Evolutionary conservation across 2,329 filamentous ascomycete species (phyloP).

Genomic region (Chaetomium sp.): DNA sequence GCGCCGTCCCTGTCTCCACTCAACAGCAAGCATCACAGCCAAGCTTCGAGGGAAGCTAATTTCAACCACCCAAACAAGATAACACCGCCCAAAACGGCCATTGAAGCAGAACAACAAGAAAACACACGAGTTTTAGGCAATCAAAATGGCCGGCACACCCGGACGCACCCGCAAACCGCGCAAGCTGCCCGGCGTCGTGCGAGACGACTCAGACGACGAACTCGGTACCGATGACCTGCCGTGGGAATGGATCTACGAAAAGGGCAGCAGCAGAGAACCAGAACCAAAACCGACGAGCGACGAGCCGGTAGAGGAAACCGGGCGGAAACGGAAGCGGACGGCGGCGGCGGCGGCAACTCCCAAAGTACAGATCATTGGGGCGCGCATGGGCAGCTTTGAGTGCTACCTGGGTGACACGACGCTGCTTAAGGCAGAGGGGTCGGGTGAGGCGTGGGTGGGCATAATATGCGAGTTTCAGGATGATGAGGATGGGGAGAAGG

Average conservation of each 20-base stretch:
- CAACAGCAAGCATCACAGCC: background rate
- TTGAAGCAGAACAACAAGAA: too few relatives aligned
- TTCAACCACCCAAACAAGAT: too few relatives aligned
- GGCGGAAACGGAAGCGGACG: slow-evolving; percentile 31
- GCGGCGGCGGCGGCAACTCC: background rate
- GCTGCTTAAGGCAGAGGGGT: slow-evolving; percentile 78
- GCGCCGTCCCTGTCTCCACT: background rate
- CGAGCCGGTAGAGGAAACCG: slow-evolving; percentile 3
- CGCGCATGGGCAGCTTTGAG: slow-evolving; percentile 72
- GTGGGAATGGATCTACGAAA: slow-evolving; percentile 74
- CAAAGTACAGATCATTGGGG: slow-evolving; percentile 63
- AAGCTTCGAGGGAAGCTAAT: background rate
- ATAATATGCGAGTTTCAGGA: slow-evolving; percentile 79
- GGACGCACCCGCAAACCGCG: slow-evolving; percentile 8
- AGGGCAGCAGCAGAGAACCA: background rate
- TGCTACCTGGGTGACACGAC: slow-evolving; percentile 79
- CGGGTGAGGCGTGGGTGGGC: slow-evolving; percentile 85
- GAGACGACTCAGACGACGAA: slow-evolving; percentile 86
- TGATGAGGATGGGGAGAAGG: slow-evolving; percentile 67
- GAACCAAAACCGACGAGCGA: slow-evolving; percentile 8
- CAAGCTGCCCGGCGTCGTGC: slow-evolving; percentile 48
- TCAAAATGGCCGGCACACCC: slow-evolving; percentile 14
- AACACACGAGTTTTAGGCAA: background rate
- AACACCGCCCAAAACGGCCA: too few relatives aligned
- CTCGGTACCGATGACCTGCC: slow-evolving; percentile 64